phyloP scores from a whole-genome alignment of 2,329 filamentous ascomycete genomes.

The Aspergillus aculeatinus region DNA sequence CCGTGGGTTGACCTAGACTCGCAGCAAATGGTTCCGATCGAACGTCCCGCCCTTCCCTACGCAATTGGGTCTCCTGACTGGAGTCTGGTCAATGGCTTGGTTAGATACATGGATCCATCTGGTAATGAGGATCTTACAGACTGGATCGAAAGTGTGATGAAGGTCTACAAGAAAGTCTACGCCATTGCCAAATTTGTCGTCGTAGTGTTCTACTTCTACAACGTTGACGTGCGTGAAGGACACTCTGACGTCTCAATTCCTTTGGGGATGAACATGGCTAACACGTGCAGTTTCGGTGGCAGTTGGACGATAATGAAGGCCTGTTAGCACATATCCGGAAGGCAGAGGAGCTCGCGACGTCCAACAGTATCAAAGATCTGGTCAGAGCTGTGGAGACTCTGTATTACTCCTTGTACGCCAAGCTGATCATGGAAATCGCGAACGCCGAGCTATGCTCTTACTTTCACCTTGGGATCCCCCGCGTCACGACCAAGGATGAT shows the following conservation, averaged over 20 bases:
- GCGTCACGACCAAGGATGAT: slow-evolving; percentile 14
- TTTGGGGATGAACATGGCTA: neutral
- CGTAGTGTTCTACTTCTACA: slow-evolving; percentile 34
- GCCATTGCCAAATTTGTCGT: slow-evolving; percentile 37
- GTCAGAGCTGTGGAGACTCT: slow-evolving; percentile 37
- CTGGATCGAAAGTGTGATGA: slow-evolving; percentile 30
- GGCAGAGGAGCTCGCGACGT: slow-evolving; percentile 30
- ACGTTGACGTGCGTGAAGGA: slow-evolving; percentile 30
- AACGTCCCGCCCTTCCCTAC: slow-evolving; percentile 28
- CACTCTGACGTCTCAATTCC: neutral
- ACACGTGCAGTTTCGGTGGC: neutral
- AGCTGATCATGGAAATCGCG: slow-evolving; percentile 39
- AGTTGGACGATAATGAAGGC: slow-evolving; percentile 35
- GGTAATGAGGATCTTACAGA: slow-evolving; percentile 20
- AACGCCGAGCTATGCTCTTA: slow-evolving; percentile 36
- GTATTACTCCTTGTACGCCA: slow-evolving; percentile 38
- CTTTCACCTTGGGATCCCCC: slow-evolving; percentile 27
- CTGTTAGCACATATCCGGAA: slow-evolving; percentile 32
- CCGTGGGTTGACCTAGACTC: slow-evolving; percentile 1
- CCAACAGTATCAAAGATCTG: slow-evolving; percentile 29
- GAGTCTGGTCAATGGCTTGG: slow-evolving; percentile 19
- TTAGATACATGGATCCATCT: slow-evolving; percentile 19
- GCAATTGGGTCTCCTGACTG: slow-evolving; percentile 33
- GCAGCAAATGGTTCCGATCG: slow-evolving; percentile 20
- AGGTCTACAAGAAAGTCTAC: slow-evolving; percentile 36